Base-by-base conservation (phyloP, 257 asterid genomes). In the Fraxinus cuspidata region DNA sequence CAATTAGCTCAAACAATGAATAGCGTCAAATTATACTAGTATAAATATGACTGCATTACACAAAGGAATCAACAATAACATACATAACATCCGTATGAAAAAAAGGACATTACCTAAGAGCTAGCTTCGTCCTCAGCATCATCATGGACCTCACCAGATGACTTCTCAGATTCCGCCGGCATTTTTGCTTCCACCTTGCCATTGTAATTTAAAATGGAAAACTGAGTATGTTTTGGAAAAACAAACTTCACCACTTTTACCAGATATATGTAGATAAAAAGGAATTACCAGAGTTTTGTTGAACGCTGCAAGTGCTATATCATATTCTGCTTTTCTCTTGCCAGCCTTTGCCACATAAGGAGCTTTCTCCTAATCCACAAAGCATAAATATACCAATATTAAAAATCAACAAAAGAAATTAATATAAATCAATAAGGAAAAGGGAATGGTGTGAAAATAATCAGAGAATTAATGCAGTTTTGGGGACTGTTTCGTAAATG, bases 41-140 rank as follows among this genome's bases (percentile, higher is more conserved):
- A 11, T 37, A 37, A 40, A 40, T 40, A 10, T 40, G 47, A 40
- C 15, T 40, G 4, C 47, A 11, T 10, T 40, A 40, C 47, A 40
- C 47, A 40, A 40, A 9, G 15, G 15, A 40, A 40, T 40, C 47
- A 1, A 40, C 47, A 11, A 40, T 11, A 40, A 42, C 51, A 42
- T 12, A 42, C 5, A n/a, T n/a, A n/a, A n/a, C n/a, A 42, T 42
- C 51, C 5, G 51, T 42, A 12, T 40, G 49, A 42, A 42, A 29
- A 34, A 42, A 42, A 12, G 51, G 51, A 42, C 51, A 68, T 40
- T 28, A 72, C 76, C 81, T 73, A 73, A 79, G 75, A 79, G 70
- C 83, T 79, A 66, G 83, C 74, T 38, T 79, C 79, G 71, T 79
- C 79, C 56, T 74, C 79, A 34, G 72, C 78, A 13, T 35, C 40